Base-by-base conservation (phyloP, 2,329 filamentous ascomycete genomes). In the Dryadomyces quercus-mongolicae region DNA sequence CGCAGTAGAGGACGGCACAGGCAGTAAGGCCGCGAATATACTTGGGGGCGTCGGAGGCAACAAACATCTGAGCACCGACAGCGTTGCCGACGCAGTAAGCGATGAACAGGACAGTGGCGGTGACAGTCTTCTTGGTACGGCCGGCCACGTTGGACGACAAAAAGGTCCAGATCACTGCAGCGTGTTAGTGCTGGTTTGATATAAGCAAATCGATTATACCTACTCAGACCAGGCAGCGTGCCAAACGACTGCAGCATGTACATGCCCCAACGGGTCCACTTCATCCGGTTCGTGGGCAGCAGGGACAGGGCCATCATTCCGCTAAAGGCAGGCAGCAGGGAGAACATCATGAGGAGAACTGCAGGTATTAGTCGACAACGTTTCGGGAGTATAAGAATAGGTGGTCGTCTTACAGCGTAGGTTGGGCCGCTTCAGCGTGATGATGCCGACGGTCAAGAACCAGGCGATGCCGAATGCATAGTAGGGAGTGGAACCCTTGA, bases 31-130 rank as follows among this genome's bases (percentile, higher is more conserved):
- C 36, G 36, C 10, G 36, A 16, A 40, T 40, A 16, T 40, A 40
- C 10, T 12, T 16, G 15, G 36, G 36, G 1, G 70, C 71, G 56
- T 74, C 72, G 21, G 62, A 62, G 5, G 64, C 60, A 49, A 67
- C 65, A 63, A 74, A 75, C 49, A 75, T 73, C 59, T 74, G 71
- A 8, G 68, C 69, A 5, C 72, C 72, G 3, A 66, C 66, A 67
- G 74, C 74, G 59, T 74, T 75, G 2, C 72, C 73, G 3, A 71
- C 69, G 52, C 72, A 74, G 59, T 74, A 75, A 1, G 65, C 71
- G 8, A 72, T 65, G 51, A 75, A 73, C 0, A 71, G 71, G 43
- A 72, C 68, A 3, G 71, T 71, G n/a, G 67, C 70, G 15, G 70
- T 71, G 44, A 74, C 61, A 3, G 72, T 73, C 25, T 72, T 69